Percentiles rank a stretch among this genome's conserved stretches.
phyloP scores from a whole-genome alignment of 2,329 filamentous ascomycete species.

The Neofusicoccum parvum region DNA sequence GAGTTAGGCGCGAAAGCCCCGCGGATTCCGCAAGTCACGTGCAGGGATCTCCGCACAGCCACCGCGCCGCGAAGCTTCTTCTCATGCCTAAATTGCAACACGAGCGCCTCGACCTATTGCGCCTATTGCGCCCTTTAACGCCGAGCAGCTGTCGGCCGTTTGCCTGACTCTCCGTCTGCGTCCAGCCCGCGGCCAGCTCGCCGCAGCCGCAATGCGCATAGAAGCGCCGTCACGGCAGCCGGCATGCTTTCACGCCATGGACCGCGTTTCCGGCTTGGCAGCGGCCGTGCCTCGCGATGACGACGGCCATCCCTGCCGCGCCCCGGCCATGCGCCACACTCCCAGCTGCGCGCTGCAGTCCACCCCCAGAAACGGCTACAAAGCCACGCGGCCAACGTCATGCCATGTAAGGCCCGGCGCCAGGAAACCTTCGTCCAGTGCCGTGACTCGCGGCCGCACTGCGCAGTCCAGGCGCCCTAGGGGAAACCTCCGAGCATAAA shows the following conservation, averaged over 20 bases:
- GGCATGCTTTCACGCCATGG: neutral
- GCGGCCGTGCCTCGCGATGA: neutral
- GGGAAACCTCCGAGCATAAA: neutral
- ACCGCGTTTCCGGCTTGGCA: conserved; percentile 11
- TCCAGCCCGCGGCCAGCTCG: neutral
- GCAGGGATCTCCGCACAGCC: neutral
- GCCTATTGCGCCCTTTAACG: too few relatives aligned
- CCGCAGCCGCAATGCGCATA: neutral
- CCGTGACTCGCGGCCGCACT: neutral
- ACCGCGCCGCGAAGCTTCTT: neutral
- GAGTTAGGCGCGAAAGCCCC: neutral
- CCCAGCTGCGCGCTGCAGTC: neutral
- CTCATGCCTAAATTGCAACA: neutral
- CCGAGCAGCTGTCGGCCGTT: neutral
- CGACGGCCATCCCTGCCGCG: conserved; percentile 7
- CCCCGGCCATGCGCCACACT: conserved; percentile 9
- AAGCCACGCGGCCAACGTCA: conserved; percentile 13
- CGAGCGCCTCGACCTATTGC: too few relatives aligned
- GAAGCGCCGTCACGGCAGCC: neutral
- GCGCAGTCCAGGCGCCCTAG: too few relatives aligned
- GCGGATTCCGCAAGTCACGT: neutral
- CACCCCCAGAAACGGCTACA: neutral
- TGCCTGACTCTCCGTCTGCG: neutral
- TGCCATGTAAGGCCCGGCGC: neutral
- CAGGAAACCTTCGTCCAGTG: neutral